phyloP scores from a whole-genome alignment of 1,284 basidiomycete genomes.

The Trametes hirsuta region DNA sequence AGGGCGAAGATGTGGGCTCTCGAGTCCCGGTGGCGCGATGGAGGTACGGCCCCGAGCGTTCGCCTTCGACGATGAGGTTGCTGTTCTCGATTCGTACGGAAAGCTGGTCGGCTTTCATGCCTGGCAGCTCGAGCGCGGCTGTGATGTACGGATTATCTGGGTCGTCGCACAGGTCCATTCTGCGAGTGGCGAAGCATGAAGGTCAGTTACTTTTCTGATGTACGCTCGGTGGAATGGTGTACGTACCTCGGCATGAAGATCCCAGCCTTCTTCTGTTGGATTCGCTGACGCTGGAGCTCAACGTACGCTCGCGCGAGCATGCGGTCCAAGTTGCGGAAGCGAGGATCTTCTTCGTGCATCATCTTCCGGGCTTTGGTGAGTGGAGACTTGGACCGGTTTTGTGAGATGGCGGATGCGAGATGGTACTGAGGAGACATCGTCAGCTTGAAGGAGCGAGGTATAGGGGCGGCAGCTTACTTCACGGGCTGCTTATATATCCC shows the following conservation, averaged over 20 bases:
- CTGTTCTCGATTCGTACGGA: conserved; percentile 46
- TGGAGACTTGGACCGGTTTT: neutral
- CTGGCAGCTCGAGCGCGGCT: conserved; percentile 60
- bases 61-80: conserved; percentile 48
- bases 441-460: neutral
- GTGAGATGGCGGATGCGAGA: neutral
- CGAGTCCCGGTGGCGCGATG: neutral
- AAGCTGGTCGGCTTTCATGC: conserved; percentile 53
- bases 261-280: conserved; percentile 10
- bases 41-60: conserved; percentile 37
- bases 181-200: conserved; percentile 26
- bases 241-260: conserved; percentile 19
- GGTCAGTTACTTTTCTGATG: neutral
- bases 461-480: neutral
- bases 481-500: conserved; percentile 13
- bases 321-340: conserved; percentile 17
- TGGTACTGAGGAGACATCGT: conserved; percentile 25
- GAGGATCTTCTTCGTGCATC: conserved; percentile 15
- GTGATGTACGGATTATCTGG: conserved; percentile 43
- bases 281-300: conserved; percentile 9
- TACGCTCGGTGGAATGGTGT: neutral
- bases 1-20: conserved; percentile 2
- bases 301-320: conserved; percentile 20
- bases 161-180: conserved; percentile 58
- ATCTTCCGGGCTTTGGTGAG: conserved; percentile 12